Evolutionary conservation across 805 yeast genomes (phyloP), one percentile per base, ranked within the genome.

Genomic region (Ogataea zsoltii): DNA sequence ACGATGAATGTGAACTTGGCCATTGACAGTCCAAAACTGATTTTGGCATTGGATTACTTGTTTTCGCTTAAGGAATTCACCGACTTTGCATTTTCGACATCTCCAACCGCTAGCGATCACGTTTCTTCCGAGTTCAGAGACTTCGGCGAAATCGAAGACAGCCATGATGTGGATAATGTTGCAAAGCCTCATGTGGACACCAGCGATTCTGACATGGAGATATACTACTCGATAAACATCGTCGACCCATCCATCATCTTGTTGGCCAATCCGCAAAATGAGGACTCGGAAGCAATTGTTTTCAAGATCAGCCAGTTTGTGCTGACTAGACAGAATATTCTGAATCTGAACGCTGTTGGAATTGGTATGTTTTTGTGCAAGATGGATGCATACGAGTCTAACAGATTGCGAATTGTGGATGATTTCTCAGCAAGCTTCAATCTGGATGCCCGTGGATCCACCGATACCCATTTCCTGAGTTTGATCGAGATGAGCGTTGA

Each of bases 31-130:
- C 97, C 97, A 0, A 79, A 77, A 46, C 76, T 85, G 10, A 82
- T 94, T 39, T 62, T 94, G 23, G 97, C 97, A 0, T 68, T 94
- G 54, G 98, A 91, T 60, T 91, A 88, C 63, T 58, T 92, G 29
- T 79, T 91, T 63, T 88, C 94, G 2, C 58, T 94, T 53, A 86
- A 86, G 51, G 60, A 69, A 0, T 91, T 84, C 60, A 62, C 71
- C n/a, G 82, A 77, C 44, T 70, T 69, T 35, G 87, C 81, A 0
- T 52, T 76, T 12, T 35, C 18, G 6, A n/a, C 38, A 2, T 18
- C 38, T 2, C 31, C 18, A 23, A 10, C 38, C n/a, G 21, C 38
- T 2, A 35, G 31, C 13, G 38, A 35, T n/a, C 38, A 35, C 15
- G 38, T 35, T 23, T 14, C 38, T 7, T 4, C 38, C 2, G 15